Evolutionary conservation across 2,329 filamentous ascomycete species (phyloP).

Genomic region (Dactylellina cionopaga): DNA sequence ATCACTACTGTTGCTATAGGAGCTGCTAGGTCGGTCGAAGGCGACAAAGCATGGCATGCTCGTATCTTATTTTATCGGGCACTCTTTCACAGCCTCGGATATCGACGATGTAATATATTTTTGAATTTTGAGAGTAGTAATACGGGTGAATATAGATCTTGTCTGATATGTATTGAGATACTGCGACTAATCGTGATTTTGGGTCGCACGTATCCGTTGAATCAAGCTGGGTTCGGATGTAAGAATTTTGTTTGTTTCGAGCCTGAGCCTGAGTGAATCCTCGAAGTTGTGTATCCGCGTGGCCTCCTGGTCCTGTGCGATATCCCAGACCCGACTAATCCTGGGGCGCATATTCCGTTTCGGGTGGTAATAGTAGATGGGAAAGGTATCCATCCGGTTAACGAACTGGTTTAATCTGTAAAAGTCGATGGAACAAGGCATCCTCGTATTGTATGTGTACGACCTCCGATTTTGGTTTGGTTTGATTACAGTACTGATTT

Average conservation of each 20-base stretch:
- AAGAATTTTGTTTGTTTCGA: not conserved
- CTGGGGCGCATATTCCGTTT: not conserved
- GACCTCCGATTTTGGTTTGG: not conserved
- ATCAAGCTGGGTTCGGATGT: not conserved
- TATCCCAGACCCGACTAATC: not conserved
- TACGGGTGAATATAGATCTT: too few relatives aligned
- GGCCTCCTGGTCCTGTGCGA: too few relatives aligned
- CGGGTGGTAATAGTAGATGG: not conserved
- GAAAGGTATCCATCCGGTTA: not conserved
- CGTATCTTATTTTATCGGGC: too few relatives aligned
- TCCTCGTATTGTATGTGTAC: too few relatives aligned
- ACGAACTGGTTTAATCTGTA: not conserved
- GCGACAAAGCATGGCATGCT: too few relatives aligned
- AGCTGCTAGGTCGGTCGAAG: too few relatives aligned
- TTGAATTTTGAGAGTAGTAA: too few relatives aligned
- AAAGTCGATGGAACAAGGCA: conserved; percentile 16
- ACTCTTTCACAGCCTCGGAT: too few relatives aligned
- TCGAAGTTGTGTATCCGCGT: not conserved
- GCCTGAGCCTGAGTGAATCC: not conserved
- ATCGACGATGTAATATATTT: too few relatives aligned
- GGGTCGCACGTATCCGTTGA: not conserved
- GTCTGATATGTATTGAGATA: too few relatives aligned
- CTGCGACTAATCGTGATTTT: too few relatives aligned
- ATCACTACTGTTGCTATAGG: too few relatives aligned
- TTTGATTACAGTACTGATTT: not conserved